These are phyloP conservation scores for Epichloe uncinata DNA, from an alignment of 2,329 filamentous ascomycete genomes.

Conservation along the genomic window DNA sequence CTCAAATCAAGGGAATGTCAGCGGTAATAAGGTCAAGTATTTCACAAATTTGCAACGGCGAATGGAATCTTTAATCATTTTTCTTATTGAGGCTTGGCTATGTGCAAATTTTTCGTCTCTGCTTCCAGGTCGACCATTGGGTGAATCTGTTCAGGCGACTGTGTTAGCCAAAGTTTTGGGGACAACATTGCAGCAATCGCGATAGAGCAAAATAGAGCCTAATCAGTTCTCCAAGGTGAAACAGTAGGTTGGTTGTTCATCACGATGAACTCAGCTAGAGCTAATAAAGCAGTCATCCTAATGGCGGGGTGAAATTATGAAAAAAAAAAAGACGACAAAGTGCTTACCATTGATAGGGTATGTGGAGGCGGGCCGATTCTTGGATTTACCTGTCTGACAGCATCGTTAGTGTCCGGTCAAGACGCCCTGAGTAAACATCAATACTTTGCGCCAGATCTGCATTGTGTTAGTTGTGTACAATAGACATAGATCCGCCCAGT, in stretches of 20 bases:
- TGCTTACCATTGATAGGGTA: not conserved
- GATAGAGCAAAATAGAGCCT: conserved; percentile 8
- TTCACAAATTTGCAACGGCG: not conserved
- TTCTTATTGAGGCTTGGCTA: not conserved
- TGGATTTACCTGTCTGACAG: not conserved
- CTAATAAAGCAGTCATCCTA: conserved; percentile 36
- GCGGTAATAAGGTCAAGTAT: not conserved
- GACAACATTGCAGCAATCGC: not conserved
- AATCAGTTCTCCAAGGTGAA: conserved; percentile 53
- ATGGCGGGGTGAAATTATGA: conserved; percentile 16
- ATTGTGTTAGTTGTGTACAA: not conserved
- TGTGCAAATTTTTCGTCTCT: not conserved
- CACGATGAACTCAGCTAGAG: conserved; percentile 42
- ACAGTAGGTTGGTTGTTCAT: conserved; percentile 28
- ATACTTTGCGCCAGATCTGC: not conserved
- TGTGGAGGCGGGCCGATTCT: not conserved
- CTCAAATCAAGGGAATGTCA: not conserved
- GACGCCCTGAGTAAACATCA: not conserved
- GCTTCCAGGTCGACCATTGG: too few relatives aligned
- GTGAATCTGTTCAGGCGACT: not conserved
- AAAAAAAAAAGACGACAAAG: not conserved
- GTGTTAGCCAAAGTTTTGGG: conserved; percentile 1
- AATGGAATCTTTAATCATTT: not conserved
- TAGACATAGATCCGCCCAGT: not conserved
- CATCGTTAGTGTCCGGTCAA: conserved; percentile 2